Evolutionary conservation across 345 rosid genomes (phyloP), one percentile per base, ranked within the genome.

Genomic region (Populus nigra): DNA sequence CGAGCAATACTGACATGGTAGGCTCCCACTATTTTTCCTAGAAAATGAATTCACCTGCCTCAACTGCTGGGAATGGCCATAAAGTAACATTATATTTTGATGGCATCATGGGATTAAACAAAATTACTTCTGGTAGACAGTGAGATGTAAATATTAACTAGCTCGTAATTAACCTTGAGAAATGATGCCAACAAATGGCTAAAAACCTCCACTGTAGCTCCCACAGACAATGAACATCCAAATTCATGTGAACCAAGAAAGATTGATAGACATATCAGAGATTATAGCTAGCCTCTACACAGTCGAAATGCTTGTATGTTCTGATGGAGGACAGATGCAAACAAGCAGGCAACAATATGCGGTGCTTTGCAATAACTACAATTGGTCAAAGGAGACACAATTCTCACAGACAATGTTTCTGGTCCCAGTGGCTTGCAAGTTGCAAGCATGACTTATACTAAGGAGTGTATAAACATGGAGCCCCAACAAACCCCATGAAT

Each of bases 321-420:
- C 57, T 69, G 53, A 39, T 50, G 72, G 27, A 57, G 53, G 74
- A 53, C 68, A 71, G 4, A 50, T 35, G 72, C 23, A 38, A 55
- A 38, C 36, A 69, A 73, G 83, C 76, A 72, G 62, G 84, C 71
- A 66, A 23, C 65, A 49, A 22, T 38, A 29, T 29, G n/a, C 0
- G 59, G 53, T 74, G 49, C 33, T 72, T 36, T 55, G 47, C 29
- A 8, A 33, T n/a, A 22, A 68, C 27, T 15, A 6, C 57, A 2
- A 39, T 25, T 68, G 72, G 82, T 78, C 87, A 84, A 86, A 78
- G 84, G 88, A 85, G 88, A 88, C 89, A 86, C 39, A 70, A 63
- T 16, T 25, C 53, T 25, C 53, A 77, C 84, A 83, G 85, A 72
- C 72, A 88, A 80, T 88, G 91, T 86, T 79, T 77, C 61, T 82